Evolutionary conservation across 345 rosid genomes (phyloP).

Genomic region (Ailanthus altissimus): DNA sequence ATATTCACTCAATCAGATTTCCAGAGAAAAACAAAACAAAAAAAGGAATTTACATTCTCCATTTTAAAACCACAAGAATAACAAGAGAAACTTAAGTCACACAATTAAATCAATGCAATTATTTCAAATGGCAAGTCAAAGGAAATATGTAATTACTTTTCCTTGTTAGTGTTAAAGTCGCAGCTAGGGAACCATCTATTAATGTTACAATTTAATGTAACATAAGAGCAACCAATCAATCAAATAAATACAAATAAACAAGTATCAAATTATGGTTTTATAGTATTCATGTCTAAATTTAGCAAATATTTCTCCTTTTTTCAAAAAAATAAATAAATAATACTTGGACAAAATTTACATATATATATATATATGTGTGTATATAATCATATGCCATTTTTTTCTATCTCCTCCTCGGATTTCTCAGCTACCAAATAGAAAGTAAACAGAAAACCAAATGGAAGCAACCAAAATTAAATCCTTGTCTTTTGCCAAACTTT

Average conservation of each 20-base stretch:
- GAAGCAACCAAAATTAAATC: constrained; percentile 16
- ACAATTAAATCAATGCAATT: not conserved
- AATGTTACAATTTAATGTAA: not conserved
- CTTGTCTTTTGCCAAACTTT: constrained; percentile 19
- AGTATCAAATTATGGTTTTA: not conserved
- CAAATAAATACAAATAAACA: not conserved
- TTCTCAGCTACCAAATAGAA: constrained; percentile 28
- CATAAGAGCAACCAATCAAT: not conserved
- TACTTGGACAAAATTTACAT: no score
- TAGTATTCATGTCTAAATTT: not conserved
- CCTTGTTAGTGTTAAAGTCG: not conserved
- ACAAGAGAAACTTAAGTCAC: not conserved
- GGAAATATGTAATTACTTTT: not conserved
- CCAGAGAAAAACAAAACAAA: constrained; percentile 14
- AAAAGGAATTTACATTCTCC: not conserved
- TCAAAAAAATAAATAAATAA: not conserved
- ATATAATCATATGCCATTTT: not conserved
- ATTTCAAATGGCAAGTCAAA: not conserved
- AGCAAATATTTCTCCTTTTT: not conserved
- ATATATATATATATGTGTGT: no score
- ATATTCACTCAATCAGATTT: constrained; percentile 18
- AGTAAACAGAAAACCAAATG: constrained; percentile 17
- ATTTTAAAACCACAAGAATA: constrained; percentile 1
- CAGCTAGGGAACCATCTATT: not conserved
- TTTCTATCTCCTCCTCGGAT: constrained; percentile 22